Evolutionary conservation across 2,329 filamentous ascomycete species (phyloP), one percentile per base, ranked within the genome.

Genomic region (Ceratocystis huliohia): DNA sequence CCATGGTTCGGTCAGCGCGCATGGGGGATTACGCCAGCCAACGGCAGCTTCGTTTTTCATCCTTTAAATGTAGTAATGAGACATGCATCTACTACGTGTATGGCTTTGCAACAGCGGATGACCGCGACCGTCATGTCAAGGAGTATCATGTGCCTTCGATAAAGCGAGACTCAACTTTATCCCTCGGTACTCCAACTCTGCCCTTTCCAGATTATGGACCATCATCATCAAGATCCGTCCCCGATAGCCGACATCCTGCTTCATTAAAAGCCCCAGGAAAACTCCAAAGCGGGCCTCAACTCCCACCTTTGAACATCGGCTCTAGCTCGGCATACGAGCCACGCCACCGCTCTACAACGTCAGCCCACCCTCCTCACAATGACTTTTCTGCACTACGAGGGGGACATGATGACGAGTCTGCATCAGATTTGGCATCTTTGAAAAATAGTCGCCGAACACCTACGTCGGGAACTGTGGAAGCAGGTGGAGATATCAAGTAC

Each of bases 71-170:
- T 72, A 79, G 76, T 73, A 76, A 84, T 69, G 79, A 83, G 64
- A 76, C 76, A 66, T 85, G 82, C 70, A 73, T 82, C 67, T 79
- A 82, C 72, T 84, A 83, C 72, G 79, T 84, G 46, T 85, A 84
- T 69, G 82, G 82, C 37, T 84, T 84, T 71, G 71, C 75, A 45
- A 79, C 76, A 66, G 75, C 75, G 46, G 74, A 80, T 64, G 81
- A 83, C 68, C 78, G 81, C 64, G 80, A 84, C 66, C 75, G 75
- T 45, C 82, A 85, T 71, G 71, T 76, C 50, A 77, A 75, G 68
- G 75, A 80, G 65, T 81, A 84, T 72, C 61, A 73, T 74, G 25
- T 70, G 72, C 15, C 71, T 69, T 56, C 65, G 45, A 25, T 68
- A 28, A 81, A 80, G 70, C 74, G 78, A 69, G 78, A 81, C 69